Evolutionary conservation across 345 rosid species (phyloP), one percentile per base, ranked within the genome.

Genomic region (Melastoma malabathricum): DNA sequence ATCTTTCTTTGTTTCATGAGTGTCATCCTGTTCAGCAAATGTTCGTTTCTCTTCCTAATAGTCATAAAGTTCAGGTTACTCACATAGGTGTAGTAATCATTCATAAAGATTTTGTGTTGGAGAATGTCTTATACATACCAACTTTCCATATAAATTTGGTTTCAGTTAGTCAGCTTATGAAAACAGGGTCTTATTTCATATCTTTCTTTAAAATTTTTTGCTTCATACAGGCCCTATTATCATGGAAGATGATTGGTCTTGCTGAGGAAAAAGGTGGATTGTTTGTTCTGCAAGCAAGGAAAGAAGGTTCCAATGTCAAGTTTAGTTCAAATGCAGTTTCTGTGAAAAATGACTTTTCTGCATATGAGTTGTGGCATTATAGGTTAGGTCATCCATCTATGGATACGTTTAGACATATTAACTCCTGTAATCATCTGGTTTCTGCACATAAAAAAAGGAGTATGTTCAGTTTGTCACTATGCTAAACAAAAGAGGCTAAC

Each of bases 171-270:
- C 57, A 65, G 5, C 13, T 61, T 0, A 2, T 43, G 25, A 9
- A 9, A 22, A 22, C 25, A 0, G 57, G 62, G 0, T 1, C 6
- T 2, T 43, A 56, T 48, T n/a, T 16, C 0, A 29, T 47, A 0
- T 16, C 61, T 17, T 14, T 2, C n/a, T 61, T 3, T 47, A 60
- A 54, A 18, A 49, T 12, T 8, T 13, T 44, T 22, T 10, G 15
- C 18, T 7, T 17, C 23, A 5, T 48, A n/a, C 10, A 48, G 0
- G n/a, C 3, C 23, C 56, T 31, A 5, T 9, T 29, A 38, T 53
- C 55, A 29, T 68, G 34, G 66, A 61, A 0, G 2, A 41, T 62
- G 66, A 73, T 47, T 66, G 67, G 67, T 1, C 62, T 3, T 16
- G 59, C 57, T 47, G 58, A 59, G 13, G 20, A 13, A 0, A 3